Evolutionary conservation across 2,329 filamentous ascomycete species (phyloP).

Genomic region (Colletotrichum sp.): DNA sequence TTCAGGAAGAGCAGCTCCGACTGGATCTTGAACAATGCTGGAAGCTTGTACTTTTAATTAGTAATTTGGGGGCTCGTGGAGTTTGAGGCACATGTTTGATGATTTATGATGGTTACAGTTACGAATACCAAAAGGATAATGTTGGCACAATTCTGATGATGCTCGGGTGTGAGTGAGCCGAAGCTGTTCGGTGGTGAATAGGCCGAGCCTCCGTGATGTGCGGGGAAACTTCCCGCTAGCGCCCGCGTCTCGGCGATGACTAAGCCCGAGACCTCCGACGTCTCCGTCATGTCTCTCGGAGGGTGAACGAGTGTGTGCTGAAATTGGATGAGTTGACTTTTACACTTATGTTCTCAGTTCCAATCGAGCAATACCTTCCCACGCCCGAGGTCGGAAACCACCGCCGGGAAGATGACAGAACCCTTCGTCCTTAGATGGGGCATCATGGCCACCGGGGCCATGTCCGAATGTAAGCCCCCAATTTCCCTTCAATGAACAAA

Average conservation of each 20-base stretch:
- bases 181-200: neutral
- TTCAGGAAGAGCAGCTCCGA: conserved; percentile 37
- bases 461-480: conserved; percentile 55
- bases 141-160: neutral
- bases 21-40: conserved; percentile 25
- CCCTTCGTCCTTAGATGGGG: conserved; percentile 60
- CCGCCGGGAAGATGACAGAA: conserved; percentile 44
- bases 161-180: neutral
- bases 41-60: neutral
- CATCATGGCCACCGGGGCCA: conserved; percentile 64
- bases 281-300: neutral
- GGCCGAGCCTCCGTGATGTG: neutral
- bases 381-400: fast-evolving
- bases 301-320: neutral
- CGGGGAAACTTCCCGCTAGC: neutral
- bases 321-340: fast-evolving
- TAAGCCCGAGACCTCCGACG: neutral
- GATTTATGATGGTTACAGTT: neutral
- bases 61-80: neutral
- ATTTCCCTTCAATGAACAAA: neutral
- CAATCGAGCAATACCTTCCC: fast-evolving
- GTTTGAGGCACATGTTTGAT: neutral
- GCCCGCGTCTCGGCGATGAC: neutral
- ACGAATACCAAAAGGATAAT: neutral
- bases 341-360: fast-evolving